Evolutionary conservation across 2,329 filamentous ascomycete species (phyloP).

Genomic region (Biscogniauxia sp.): DNA sequence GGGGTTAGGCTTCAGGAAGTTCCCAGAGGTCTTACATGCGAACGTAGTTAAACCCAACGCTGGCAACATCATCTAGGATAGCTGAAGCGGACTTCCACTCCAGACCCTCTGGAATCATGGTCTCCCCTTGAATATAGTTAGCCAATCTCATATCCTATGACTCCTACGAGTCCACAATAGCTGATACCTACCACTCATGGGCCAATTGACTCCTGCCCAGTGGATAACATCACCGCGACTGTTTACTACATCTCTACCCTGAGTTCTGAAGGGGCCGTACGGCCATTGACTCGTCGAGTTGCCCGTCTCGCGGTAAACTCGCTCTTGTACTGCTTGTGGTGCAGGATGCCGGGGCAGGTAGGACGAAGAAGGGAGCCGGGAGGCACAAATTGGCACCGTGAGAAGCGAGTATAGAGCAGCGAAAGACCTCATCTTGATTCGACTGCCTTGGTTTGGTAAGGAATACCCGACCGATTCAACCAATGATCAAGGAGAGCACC

Average conservation of each 20-base stretch:
- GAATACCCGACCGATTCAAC: neutral
- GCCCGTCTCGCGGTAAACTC: slow-evolving; percentile 8
- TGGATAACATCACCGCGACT: slow-evolving; percentile 34
- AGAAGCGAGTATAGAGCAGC: slow-evolving; percentile 13
- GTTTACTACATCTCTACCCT: slow-evolving; percentile 38
- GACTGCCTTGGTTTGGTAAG: neutral
- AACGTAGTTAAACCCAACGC: slow-evolving; percentile 54
- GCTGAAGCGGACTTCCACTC: slow-evolving; percentile 50
- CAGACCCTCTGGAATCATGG: slow-evolving; percentile 56
- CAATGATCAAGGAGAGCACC: neutral
- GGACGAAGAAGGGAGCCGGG: slow-evolving; percentile 14
- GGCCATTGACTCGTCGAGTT: slow-evolving; percentile 32
- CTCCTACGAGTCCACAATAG: slow-evolving; percentile 12
- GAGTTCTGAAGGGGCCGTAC: slow-evolving; percentile 38
- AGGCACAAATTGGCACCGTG: slow-evolving; percentile 15
- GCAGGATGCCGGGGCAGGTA: slow-evolving; percentile 8
- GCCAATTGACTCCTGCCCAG: slow-evolving; percentile 38
- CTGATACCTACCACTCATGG: slow-evolving; percentile 32
- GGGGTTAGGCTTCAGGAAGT: neutral
- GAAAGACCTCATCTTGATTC: slow-evolving; percentile 18
- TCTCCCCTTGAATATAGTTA: slow-evolving; percentile 36
- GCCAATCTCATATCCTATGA: neutral
- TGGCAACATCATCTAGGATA: slow-evolving; percentile 47
- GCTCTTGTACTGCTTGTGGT: slow-evolving; percentile 8
- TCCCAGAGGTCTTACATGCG: slow-evolving; percentile 36